These are phyloP conservation scores for Rhizopogon rudus DNA, from an alignment of 768 basidiomycete species.

Conservation along the genomic window DNA sequence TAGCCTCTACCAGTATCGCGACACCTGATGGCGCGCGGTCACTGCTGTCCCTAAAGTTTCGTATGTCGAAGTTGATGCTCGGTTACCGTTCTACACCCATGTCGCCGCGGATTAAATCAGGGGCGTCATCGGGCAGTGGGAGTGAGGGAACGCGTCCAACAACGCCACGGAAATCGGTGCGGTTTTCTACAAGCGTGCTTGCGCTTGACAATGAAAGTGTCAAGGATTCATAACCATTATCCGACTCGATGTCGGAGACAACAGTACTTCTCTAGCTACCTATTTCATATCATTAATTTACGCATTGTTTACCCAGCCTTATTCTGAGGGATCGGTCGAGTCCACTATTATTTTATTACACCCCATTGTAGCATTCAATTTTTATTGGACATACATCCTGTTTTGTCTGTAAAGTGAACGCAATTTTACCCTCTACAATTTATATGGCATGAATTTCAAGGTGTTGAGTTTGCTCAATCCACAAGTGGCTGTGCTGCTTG, in stretches of 20 bases:
- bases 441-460: too few species aligned
- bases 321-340: background rate
- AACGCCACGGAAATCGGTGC: slow-evolving; percentile 55
- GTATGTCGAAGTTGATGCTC: slow-evolving; percentile 50
- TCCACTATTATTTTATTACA: slow-evolving; percentile 18
- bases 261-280: slow-evolving; percentile 1
- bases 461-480: too few species aligned
- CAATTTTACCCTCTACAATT: background rate
- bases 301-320: background rate
- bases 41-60: slow-evolving; percentile 37
- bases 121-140: slow-evolving; percentile 22
- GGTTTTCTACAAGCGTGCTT: slow-evolving; percentile 48
- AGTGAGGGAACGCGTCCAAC: slow-evolving; percentile 32
- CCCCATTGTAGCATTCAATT: slow-evolving; percentile 21
- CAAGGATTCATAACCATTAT: background rate
- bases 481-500: background rate
- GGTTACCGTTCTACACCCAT: slow-evolving; percentile 35
- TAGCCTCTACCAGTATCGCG: slow-evolving; percentile 27
- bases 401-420: background rate
- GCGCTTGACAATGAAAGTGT: slow-evolving; percentile 16
- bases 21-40: slow-evolving; percentile 23
- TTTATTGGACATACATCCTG: background rate
- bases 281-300: background rate
- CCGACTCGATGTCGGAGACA: background rate
- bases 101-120: slow-evolving; percentile 24